Evolutionary conservation across 345 rosid genomes (phyloP).

Genomic region (Dovyalis caffra): DNA sequence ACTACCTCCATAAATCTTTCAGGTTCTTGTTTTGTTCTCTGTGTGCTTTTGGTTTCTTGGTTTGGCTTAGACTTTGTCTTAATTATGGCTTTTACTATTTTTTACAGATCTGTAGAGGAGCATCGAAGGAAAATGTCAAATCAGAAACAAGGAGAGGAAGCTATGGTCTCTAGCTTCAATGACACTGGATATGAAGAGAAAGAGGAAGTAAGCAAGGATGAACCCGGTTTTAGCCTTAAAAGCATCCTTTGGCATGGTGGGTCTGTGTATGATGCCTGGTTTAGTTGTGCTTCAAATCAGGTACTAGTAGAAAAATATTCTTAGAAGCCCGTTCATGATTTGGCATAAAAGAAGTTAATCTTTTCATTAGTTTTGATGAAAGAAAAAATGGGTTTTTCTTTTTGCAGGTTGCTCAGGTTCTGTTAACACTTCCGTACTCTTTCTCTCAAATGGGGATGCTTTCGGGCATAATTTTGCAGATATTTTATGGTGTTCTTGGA

Average conservation of each 20-base stretch:
- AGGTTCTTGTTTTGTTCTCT: background rate
- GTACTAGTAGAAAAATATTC: slow-evolving; percentile 17
- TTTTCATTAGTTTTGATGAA: background rate
- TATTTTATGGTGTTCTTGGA: slow-evolving; percentile 73
- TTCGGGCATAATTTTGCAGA: slow-evolving; percentile 72
- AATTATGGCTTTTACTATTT: background rate
- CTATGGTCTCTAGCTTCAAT: background rate
- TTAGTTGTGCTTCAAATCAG: slow-evolving; percentile 86
- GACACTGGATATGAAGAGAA: background rate
- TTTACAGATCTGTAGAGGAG: slow-evolving; percentile 27
- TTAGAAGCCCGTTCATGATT: background rate
- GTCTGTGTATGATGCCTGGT: slow-evolving; percentile 89
- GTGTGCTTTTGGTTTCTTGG: slow-evolving; percentile 15
- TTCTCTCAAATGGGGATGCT: slow-evolving; percentile 91
- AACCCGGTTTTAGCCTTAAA: slow-evolving; percentile 41
- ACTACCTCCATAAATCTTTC: background rate
- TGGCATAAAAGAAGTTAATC: background rate
- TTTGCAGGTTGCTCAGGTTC: slow-evolving; percentile 82
- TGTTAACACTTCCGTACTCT: slow-evolving; percentile 81
- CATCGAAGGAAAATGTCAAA: slow-evolving; percentile 30
- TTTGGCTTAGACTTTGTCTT: slow-evolving; percentile 19
- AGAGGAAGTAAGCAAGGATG: slow-evolving; percentile 40
- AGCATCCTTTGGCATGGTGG: slow-evolving; percentile 83
- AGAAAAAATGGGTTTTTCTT: background rate
- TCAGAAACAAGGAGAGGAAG: slow-evolving; percentile 34